Base-by-base conservation (phyloP, 2,329 filamentous ascomycete genomes). In the Dryadomyces quercus-mongolicae region DNA sequence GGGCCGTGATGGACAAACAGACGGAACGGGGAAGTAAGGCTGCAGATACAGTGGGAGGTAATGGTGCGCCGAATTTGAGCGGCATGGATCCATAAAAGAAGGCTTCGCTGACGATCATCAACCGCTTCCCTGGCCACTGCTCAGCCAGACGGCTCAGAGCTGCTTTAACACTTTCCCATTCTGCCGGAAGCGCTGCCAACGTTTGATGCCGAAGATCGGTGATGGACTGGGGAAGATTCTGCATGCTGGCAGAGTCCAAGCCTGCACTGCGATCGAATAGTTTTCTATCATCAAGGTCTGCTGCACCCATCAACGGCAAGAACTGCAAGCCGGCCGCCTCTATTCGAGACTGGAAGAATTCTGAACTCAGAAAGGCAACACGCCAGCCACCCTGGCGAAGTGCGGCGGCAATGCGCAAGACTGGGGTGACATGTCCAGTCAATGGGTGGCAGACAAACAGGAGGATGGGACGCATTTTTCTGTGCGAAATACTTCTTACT, bases 61-160 rank as follows among this genome's bases (percentile, higher is more conserved):
- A 52, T 0, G 58, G 13, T 1, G 67, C 67, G 3, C 65, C 65
- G 49, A 62, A 60, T 44, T 63, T 65, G 12, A 69, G 52, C 2
- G 68, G 68, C 54, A 71, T 57, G 7, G 65, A 56, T 15, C 68
- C 68, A 45, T 66, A 64, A 55, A 68, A 70, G 54, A 70, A 65
- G 12, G 66, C 65, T 55, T 70, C 67, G 43, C 56, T 60, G 7
- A 70, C 55, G n/a, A 70, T 54, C 22, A 68, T 36, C 16, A 69
- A 57, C 5, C 59, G 56, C 0, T 60, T 47, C 2, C 18, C 48
- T 0, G 63, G 62, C 10, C 58, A 56, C 3, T 57, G 57, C 2
- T 8, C 34, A 16, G 60, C 60, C 31, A 71, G 53, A 2, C 38
- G 48, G 2, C 31, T 22, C 13, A 70, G 58, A 0, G 65, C 65